A percentile compares a stretch with the other conserved stretches of the same genome.
These are phyloP conservation scores for Phytophthora megakarya DNA, from an alignment of 352 stramenopile species.

Conservation along the genomic window DNA sequence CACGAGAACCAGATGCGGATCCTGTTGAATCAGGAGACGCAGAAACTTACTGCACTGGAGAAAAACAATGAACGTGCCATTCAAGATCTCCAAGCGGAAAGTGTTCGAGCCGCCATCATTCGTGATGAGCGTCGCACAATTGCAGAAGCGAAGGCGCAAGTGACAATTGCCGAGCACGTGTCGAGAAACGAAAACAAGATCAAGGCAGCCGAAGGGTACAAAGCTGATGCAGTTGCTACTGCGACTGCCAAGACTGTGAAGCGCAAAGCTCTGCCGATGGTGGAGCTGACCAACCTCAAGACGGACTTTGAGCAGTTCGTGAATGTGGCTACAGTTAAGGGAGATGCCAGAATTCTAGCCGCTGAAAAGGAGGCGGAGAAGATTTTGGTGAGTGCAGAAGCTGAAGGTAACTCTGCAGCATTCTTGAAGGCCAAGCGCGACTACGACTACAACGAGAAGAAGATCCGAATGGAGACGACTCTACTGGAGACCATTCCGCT, in stretches of 20 bases:
- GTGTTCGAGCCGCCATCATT: slow-evolving; percentile 71
- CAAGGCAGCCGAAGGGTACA: slow-evolving; percentile 67
- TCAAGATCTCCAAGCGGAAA: slow-evolving; percentile 74
- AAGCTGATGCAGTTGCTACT: slow-evolving; percentile 64
- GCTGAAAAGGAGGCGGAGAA: slow-evolving; percentile 61
- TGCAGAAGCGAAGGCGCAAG: slow-evolving; percentile 75
- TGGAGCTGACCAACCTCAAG: slow-evolving; percentile 63
- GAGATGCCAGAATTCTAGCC: slow-evolving; percentile 70
- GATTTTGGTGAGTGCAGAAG: slow-evolving; percentile 58
- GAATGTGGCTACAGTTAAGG: slow-evolving; percentile 61
- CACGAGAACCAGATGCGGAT: slow-evolving; percentile 88
- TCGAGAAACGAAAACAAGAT: slow-evolving; percentile 69
- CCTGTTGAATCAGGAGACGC: slow-evolving; percentile 82
- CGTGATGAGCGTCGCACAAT: slow-evolving; percentile 79
- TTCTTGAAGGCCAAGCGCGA: slow-evolving; percentile 78
- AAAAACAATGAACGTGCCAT: slow-evolving; percentile 82
- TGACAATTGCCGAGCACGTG: slow-evolving; percentile 68
- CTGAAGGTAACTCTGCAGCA: slow-evolving; percentile 58
- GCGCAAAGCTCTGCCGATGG: slow-evolving; percentile 60
- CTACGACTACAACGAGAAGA: slow-evolving; percentile 81
- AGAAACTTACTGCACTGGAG: slow-evolving; percentile 79
- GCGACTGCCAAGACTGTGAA: slow-evolving; percentile 59
- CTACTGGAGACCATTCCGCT: slow-evolving; percentile 66
- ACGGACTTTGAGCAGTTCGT: slow-evolving; percentile 75
- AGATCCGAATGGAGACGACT: slow-evolving; percentile 60